These are phyloP conservation scores for Cubamyces lactineus DNA, from an alignment of 768 basidiomycete genomes.

Conservation along the genomic window DNA sequence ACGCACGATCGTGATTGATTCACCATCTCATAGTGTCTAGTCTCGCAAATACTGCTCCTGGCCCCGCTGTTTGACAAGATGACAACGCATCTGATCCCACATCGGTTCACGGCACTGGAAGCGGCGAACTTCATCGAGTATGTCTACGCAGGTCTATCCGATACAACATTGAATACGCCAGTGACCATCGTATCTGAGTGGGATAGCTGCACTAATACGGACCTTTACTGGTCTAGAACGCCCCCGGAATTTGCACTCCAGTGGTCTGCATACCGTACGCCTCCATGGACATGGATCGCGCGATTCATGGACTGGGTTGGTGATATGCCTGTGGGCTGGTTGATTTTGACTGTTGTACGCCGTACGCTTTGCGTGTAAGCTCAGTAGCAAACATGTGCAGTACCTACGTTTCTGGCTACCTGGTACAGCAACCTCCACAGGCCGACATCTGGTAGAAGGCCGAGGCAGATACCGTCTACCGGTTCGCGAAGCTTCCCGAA, in stretches of 20 bases:
- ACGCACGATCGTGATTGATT: too few species aligned
- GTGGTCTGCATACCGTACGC: not conserved
- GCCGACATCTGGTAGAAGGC: too few species aligned
- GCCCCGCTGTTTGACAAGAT: constrained; percentile 8
- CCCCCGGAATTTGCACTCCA: not conserved
- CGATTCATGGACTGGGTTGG: not conserved
- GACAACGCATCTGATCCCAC: constrained; percentile 5
- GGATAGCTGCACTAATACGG: not conserved
- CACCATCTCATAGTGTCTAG: not conserved
- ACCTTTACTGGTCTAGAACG: constrained; percentile 1
- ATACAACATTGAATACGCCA: not conserved
- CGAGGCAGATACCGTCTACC: too few species aligned
- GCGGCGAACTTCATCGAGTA: not conserved
- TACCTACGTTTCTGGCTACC: too few species aligned
- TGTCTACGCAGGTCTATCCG: not conserved
- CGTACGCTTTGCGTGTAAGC: not conserved
- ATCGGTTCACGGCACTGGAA: constrained; percentile 14
- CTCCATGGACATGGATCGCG: not conserved
- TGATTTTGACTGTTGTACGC: not conserved
- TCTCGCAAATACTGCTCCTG: not conserved
- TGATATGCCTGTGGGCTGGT: not conserved
- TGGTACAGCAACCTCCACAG: too few species aligned
- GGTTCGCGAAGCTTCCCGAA: too few species aligned
- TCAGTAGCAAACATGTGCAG: too few species aligned
- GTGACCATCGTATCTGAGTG: not conserved